Base-by-base conservation (phyloP, 371 early-diverging fungal species). In the Mortierella polycephala region DNA sequence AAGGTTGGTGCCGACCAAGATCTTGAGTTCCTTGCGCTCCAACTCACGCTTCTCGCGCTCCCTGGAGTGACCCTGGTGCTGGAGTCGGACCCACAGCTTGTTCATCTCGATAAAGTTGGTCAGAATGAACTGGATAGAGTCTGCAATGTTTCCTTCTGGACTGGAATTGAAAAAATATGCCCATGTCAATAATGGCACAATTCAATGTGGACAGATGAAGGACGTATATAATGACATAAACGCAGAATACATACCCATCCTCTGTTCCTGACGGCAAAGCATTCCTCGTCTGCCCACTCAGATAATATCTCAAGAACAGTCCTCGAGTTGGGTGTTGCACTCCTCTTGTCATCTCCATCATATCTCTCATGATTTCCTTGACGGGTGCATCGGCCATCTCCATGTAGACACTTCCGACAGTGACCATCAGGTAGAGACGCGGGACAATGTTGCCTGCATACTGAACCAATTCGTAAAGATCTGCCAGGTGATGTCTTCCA, bases 51-150 rank as follows among this genome's bases (percentile, higher is more conserved):
- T 94, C 77, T 94, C 96, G 13, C 94, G 89, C 76, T 99, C 99
- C 13, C 95, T 87, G 39, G 93, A 92, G 74, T 94, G 92, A 7
- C 99, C 99, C 75, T 96, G 96, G 83, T 96, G 94, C 83, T 99
- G 99, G 63, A 97, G 83, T 0, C 99, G 92, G 14, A 99, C 98
- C 99, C 99, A 99, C 8, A 99, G 88, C 84, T 98, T 99, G 85
- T 98, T 98, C 98, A 97, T 99, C 84, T 99, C 98, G 47, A 95
- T 94, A 82, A 98, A 97, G 81, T 99, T 98, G 49, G 93, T 95
- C 50, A 99, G 85, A 64, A 95, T 94, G 75, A 99, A 99, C 44
- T 93, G 89, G 64, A 97, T 96, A 5, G 96, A 93, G 82, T 97
- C 98, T 57, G 85, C 81, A 39, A 95, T 89, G 69, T 92, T 92